phyloP scores from a whole-genome alignment of 2,329 filamentous ascomycete genomes.

The Neobulgaria alba region DNA sequence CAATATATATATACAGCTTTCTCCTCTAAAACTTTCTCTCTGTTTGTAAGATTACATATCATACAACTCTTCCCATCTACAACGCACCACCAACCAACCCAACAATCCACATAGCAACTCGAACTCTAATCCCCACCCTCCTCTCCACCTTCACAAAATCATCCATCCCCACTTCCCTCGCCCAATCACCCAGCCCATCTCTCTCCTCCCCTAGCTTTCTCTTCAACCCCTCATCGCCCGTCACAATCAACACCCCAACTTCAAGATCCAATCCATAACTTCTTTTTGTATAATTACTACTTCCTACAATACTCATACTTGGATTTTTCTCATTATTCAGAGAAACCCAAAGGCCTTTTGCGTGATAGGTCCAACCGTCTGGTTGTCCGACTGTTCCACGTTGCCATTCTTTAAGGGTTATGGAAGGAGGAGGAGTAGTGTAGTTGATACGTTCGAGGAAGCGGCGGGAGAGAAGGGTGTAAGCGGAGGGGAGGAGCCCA shows the following conservation, averaged over 20 bases:
- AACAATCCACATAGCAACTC: conserved; percentile 91
- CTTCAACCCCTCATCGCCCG: conserved; percentile 64
- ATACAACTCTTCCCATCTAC: conserved; percentile 32
- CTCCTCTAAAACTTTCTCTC: background rate
- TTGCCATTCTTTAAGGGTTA: conserved; percentile 81
- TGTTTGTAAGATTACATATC: background rate
- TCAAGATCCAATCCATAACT: conserved; percentile 91
- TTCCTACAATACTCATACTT: conserved; percentile 76
- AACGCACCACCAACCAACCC: conserved; percentile 78
- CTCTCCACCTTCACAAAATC: conserved; percentile 78
- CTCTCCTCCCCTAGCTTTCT: conserved; percentile 70
- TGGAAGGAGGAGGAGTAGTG: conserved; percentile 42
- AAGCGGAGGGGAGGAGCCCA: conserved; percentile 83
- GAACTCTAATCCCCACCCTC: conserved; percentile 54
- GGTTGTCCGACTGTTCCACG: conserved; percentile 71
- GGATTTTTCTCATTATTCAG: conserved; percentile 58
- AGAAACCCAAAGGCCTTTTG: conserved; percentile 89
- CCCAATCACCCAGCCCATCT: conserved; percentile 68
- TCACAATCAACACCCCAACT: conserved; percentile 79
- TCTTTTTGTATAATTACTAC: conserved; percentile 90
- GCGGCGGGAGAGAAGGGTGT: conserved; percentile 75
- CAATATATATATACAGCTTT: background rate
- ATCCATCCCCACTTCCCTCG: conserved; percentile 57
- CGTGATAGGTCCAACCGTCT: conserved; percentile 93
- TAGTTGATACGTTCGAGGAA: conserved; percentile 49